These are phyloP conservation scores for Leccinum imitatum DNA, from an alignment of 768 basidiomycete species.

Conservation along the genomic window DNA sequence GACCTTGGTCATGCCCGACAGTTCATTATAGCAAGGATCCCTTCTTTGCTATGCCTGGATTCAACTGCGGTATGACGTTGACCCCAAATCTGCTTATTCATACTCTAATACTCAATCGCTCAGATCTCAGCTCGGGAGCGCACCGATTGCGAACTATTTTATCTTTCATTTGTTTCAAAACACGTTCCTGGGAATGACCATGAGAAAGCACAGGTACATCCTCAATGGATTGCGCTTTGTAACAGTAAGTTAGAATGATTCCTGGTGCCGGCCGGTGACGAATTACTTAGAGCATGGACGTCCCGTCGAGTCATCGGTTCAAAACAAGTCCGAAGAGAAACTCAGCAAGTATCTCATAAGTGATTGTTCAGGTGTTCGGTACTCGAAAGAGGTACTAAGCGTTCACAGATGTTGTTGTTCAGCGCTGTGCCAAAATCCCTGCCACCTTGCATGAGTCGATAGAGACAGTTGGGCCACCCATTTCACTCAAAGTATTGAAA, in stretches of 20 bases:
- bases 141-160: constrained; percentile 80
- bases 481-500: constrained; percentile 55
- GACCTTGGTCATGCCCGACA: constrained; percentile 49
- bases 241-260: constrained; percentile 42
- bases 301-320: constrained; percentile 38
- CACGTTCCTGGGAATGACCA: constrained; percentile 41
- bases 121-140: constrained; percentile 73
- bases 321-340: constrained; percentile 42
- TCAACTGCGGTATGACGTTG: constrained; percentile 52
- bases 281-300: constrained; percentile 53
- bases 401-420: constrained; percentile 32
- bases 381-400: constrained; percentile 8
- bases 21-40: constrained; percentile 64
- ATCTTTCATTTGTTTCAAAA: constrained; percentile 64
- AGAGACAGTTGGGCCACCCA: constrained; percentile 20
- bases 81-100: constrained; percentile 3
- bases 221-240: constrained; percentile 65
- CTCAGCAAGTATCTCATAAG: constrained; percentile 63
- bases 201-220: constrained; percentile 50
- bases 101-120: constrained; percentile 11
- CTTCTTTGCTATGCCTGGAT: constrained; percentile 62
- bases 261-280: background rate
- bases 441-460: constrained; percentile 19
- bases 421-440: constrained; percentile 23
- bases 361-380: constrained; percentile 28